These are phyloP conservation scores for Botryotinia narcissicola DNA, from an alignment of 2,329 filamentous ascomycete genomes.

Conservation along the genomic window DNA sequence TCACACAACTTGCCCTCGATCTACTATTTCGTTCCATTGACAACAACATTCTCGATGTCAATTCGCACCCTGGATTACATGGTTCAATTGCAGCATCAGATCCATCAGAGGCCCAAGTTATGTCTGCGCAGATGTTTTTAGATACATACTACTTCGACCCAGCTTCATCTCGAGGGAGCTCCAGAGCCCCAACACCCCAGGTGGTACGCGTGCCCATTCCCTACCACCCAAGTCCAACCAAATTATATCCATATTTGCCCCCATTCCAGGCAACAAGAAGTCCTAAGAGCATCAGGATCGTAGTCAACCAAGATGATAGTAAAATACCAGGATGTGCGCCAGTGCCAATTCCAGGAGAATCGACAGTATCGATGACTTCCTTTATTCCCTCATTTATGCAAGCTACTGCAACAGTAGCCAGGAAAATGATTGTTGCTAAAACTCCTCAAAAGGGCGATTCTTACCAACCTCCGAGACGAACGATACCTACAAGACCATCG, in stretches of 20 bases:
- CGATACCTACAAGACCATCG: constrained; percentile 67
- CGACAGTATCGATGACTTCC: constrained; percentile 23
- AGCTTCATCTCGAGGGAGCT: constrained; percentile 56
- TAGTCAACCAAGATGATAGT: constrained; percentile 25
- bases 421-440: constrained; percentile 39
- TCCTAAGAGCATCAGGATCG: constrained; percentile 34
- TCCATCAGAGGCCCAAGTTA: constrained; percentile 74
- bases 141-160: constrained; percentile 73
- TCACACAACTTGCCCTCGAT: constrained; percentile 90
- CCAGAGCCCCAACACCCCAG: constrained; percentile 68
- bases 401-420: constrained; percentile 35
- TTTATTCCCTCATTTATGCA: constrained; percentile 36
- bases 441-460: constrained; percentile 52
- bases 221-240: constrained; percentile 25
- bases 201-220: constrained; percentile 51
- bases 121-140: constrained; percentile 71
- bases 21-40: constrained; percentile 82
- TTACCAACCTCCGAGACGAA: constrained; percentile 52
- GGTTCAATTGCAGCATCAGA: constrained; percentile 75
- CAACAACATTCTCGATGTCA: constrained; percentile 64
- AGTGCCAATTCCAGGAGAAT: constrained; percentile 20
- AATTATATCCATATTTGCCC: constrained; percentile 28
- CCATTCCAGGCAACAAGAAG: constrained; percentile 31
- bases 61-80: constrained; percentile 59
- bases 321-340: constrained; percentile 19